A percentile compares a stretch with the other conserved stretches of the same genome.
phyloP scores from a whole-genome alignment of 345 rosid genomes.

The Leavenworthia alabamica region DNA sequence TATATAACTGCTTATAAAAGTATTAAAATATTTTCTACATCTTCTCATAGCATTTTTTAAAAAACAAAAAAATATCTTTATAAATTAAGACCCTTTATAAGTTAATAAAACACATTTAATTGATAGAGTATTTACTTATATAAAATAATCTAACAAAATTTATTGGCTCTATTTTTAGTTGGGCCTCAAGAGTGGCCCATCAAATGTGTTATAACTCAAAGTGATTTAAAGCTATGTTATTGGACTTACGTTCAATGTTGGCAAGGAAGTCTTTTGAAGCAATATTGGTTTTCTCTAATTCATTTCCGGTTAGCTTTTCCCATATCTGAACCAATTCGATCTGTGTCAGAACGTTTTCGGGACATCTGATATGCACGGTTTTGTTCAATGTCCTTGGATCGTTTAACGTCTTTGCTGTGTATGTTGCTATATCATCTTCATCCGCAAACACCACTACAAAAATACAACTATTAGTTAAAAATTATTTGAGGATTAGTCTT shows the following conservation, averaged over 20 bases:
- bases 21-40: too few species aligned
- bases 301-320: constrained; percentile 56
- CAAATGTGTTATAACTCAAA: not conserved
- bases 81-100: too few species aligned
- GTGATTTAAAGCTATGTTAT: not conserved
- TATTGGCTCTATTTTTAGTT: not conserved
- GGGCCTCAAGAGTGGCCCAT: not conserved
- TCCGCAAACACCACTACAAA: constrained; percentile 47
- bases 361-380: constrained; percentile 53
- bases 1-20: too few species aligned
- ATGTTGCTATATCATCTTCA: constrained; percentile 66
- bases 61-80: too few species aligned
- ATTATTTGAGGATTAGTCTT: not conserved
- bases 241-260: constrained; percentile 45
- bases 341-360: constrained; percentile 53
- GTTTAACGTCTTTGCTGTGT: constrained; percentile 53
- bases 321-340: constrained; percentile 50
- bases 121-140: too few species aligned
- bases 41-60: too few species aligned
- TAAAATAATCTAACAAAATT: too few species aligned
- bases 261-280: constrained; percentile 50
- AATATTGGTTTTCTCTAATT: constrained; percentile 40
- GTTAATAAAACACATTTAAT: too few species aligned
- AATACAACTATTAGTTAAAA: not conserved
- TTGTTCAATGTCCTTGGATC: constrained; percentile 66